Evolutionary conservation across 1,284 basidiomycete species (phyloP).

Genomic region (Tilletia walkeri): DNA sequence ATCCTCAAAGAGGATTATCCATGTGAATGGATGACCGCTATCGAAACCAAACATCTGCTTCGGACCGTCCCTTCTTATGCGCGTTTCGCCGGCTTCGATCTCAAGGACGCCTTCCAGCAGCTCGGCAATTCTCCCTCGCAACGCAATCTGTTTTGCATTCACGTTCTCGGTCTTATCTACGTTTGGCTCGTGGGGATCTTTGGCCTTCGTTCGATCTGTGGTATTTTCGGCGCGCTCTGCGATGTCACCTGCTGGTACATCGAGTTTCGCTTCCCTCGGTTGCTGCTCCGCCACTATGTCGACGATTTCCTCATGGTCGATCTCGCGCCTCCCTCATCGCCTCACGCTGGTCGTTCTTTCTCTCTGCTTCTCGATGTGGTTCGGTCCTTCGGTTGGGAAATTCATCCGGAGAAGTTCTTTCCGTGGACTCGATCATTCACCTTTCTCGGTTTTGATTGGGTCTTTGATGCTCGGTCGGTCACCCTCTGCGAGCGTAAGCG

Average conservation of each 20-base stretch:
- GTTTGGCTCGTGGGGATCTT: neutral
- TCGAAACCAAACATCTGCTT: neutral
- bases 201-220: neutral
- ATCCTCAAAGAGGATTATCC: neutral
- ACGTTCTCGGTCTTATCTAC: neutral
- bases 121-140: neutral
- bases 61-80: neutral
- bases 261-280: neutral
- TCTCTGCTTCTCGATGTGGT: neutral
- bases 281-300: neutral
- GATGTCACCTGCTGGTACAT: neutral
- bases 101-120: neutral
- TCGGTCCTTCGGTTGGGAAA: neutral
- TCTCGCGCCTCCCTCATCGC: neutral
- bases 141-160: neutral
- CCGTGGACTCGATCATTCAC: neutral
- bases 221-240: neutral
- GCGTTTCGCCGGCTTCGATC: too few relatives aligned
- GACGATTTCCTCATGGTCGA: neutral
- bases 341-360: neutral
- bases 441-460: neutral
- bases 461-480: neutral
- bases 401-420: neutral
- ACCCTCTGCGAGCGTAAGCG: neutral
- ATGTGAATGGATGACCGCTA: neutral